phyloP scores from a whole-genome alignment of 2,329 filamentous ascomycete genomes.

The Dactylonectria estremocensis region DNA sequence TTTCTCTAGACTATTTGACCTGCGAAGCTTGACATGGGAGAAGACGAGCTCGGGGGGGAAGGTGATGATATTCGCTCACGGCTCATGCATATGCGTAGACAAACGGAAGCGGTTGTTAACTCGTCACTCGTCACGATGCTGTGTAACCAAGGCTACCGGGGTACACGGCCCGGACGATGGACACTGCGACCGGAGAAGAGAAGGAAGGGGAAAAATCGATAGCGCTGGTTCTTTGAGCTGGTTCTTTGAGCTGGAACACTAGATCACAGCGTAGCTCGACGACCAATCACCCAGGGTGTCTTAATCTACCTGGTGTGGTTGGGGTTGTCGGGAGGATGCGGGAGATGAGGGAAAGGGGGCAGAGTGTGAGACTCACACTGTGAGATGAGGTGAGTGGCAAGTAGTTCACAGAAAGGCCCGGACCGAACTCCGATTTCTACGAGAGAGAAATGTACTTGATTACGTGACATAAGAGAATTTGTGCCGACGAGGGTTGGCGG shows the following conservation, averaged over 20 bases:
- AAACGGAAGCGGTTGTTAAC: conserved; percentile 13
- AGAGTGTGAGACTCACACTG: not conserved
- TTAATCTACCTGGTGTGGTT: conserved; percentile 29
- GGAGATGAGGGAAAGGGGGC: conserved; percentile 21
- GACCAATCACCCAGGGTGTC: conserved; percentile 19
- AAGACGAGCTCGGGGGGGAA: not conserved
- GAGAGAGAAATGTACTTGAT: not conserved
- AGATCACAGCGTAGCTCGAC: conserved; percentile 12
- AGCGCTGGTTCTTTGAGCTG: conserved; percentile 21
- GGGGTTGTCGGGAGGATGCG: conserved; percentile 32
- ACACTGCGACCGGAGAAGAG: not conserved
- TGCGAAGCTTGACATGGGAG: conserved; percentile 16
- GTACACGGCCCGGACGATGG: conserved; percentile 11
- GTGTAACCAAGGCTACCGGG: conserved; percentile 15
- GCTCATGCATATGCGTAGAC: conserved; percentile 4
- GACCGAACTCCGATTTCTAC: not conserved
- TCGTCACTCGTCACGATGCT: conserved; percentile 22
- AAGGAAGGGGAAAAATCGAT: conserved; percentile 15
- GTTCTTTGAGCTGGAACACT: conserved; percentile 6
- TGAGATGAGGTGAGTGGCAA: not conserved
- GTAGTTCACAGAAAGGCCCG: conserved; percentile 3
- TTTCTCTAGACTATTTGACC: conserved; percentile 5
- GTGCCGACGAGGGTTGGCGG: conserved; percentile 9
- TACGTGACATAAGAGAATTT: conserved; percentile 22
- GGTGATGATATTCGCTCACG: not conserved